A percentile compares a stretch with the other conserved stretches of the same genome.
Conservation (phyloP, 805 yeast species). For the Kregervanrija pseudodelftensis region DNA sequence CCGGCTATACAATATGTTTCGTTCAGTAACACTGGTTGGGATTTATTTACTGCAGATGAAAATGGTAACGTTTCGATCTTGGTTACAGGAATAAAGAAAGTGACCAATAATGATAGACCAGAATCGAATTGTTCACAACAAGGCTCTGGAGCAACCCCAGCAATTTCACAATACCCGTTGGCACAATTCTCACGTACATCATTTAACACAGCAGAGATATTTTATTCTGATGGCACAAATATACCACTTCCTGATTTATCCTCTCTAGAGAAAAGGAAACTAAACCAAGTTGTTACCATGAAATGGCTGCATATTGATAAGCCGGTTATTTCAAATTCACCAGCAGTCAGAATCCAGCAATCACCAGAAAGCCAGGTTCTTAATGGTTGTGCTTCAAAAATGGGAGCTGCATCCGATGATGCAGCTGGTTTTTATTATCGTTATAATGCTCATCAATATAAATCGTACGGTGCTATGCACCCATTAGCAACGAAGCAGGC, state of each 20-base stretch:
- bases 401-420: constrained; percentile 30
- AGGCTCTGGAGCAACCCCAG: background rate
- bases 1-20: constrained; percentile 33
- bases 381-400: constrained; percentile 29
- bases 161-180: constrained; percentile 28
- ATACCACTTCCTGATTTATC: constrained; percentile 20
- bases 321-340: constrained; percentile 51
- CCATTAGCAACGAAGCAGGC: constrained; percentile 67
- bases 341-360: constrained; percentile 38
- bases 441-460: constrained; percentile 55
- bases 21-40: constrained; percentile 79
- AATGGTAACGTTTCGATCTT: constrained; percentile 58
- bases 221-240: constrained; percentile 34
- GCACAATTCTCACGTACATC: constrained; percentile 34
- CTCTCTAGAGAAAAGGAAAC: constrained; percentile 12
- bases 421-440: constrained; percentile 31
- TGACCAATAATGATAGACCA: constrained; percentile 18
- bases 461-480: constrained; percentile 56
- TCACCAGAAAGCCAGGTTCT: constrained; percentile 20
- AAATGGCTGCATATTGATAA: constrained; percentile 76
- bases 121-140: constrained; percentile 28
- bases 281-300: constrained; percentile 38
- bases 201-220: constrained; percentile 35
- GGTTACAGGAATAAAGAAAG: constrained; percentile 42
- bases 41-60: constrained; percentile 71